These are phyloP conservation scores for Gossypium sturtianum DNA, from an alignment of 345 rosid species.

Conservation along the genomic window DNA sequence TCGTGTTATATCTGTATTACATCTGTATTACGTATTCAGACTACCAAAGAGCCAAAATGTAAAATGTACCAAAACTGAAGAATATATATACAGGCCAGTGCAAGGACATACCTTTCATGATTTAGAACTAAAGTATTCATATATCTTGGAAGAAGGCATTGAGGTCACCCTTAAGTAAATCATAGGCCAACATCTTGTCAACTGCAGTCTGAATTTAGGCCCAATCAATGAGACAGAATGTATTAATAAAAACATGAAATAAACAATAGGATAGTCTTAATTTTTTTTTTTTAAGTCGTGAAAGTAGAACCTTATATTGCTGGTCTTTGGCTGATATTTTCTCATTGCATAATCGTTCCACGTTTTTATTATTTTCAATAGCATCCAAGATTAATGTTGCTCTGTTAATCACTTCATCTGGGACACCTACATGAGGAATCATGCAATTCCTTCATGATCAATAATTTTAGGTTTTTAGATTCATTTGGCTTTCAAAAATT, in stretches of 20 bases:
- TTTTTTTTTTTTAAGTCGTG: not conserved
- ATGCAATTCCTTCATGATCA: too few relatives aligned
- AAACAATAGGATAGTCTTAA: not conserved
- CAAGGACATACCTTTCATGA: conserved; percentile 15
- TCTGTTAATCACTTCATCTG: conserved; percentile 74
- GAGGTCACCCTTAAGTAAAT: conserved; percentile 52
- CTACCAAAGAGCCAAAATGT: not conserved
- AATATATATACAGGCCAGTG: too few relatives aligned
- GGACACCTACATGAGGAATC: conserved; percentile 47
- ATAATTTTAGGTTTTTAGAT: not conserved
- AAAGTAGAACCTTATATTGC: conserved; percentile 49
- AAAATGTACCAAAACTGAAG: not conserved
- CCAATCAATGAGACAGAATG: not conserved
- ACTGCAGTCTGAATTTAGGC: conserved; percentile 49
- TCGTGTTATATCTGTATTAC: too few relatives aligned
- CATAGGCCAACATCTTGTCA: conserved; percentile 62
- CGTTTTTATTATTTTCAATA: conserved; percentile 36
- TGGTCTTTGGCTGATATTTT: conserved; percentile 59
- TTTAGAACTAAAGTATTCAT: conserved; percentile 27
- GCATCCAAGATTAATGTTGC: conserved; percentile 59
- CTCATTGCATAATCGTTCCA: conserved; percentile 50
- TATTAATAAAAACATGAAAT: not conserved
- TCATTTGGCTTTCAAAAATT: not conserved
- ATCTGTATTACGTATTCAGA: too few relatives aligned
- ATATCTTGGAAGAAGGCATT: conserved; percentile 51